phyloP scores from a whole-genome alignment of 2,329 filamentous ascomycete species.

The Epicoccum sorghinum region DNA sequence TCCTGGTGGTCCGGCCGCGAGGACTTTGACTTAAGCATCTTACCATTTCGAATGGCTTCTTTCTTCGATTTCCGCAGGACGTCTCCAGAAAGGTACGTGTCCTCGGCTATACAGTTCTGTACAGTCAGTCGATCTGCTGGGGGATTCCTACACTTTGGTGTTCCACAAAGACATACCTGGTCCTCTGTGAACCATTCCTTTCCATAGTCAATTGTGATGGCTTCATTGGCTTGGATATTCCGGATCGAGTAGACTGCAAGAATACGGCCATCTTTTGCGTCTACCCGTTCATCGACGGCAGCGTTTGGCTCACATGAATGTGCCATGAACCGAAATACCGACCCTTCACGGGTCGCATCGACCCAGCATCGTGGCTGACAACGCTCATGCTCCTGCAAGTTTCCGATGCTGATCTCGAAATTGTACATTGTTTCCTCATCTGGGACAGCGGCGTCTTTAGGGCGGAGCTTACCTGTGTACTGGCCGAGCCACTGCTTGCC shows the following conservation, averaged over 20 bases:
- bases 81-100: no score
- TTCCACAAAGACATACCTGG: background rate
- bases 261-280: background rate
- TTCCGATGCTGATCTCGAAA: background rate
- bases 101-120: no score
- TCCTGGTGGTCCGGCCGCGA: no score
- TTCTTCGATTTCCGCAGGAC: no score
- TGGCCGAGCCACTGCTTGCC: background rate
- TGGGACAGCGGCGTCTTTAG: background rate
- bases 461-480: background rate
- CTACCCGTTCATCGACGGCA: background rate
- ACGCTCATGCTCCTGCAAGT: no score
- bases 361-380: background rate
- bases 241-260: background rate
- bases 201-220: background rate
- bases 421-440: background rate
- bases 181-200: background rate
- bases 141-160: background rate
- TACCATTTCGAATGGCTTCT: no score
- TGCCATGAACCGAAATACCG: conserved; percentile 1
- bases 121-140: no score
- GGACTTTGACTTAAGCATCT: no score
- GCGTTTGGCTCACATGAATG: conserved; percentile 8
- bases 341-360: background rate
- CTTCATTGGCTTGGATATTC: background rate